Conservation (phyloP, 331 rosid genomes). For the Dryas integrifolia region DNA sequence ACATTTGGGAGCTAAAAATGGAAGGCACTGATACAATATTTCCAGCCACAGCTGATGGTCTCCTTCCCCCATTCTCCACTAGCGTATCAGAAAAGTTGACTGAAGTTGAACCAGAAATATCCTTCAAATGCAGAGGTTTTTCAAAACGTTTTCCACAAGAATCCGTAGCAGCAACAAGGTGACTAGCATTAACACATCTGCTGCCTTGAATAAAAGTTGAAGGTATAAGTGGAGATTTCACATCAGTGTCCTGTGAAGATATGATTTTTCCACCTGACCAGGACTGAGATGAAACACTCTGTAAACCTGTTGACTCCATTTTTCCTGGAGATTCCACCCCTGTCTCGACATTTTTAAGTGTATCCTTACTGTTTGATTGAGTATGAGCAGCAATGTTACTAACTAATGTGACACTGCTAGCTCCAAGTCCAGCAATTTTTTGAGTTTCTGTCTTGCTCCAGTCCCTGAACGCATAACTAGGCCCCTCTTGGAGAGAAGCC, state of each 20-base stretch:
- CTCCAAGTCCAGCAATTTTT: conserved; percentile 29
- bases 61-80: conserved; percentile 46
- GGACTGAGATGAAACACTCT: conserved; percentile 38
- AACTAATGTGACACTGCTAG: conserved; percentile 29
- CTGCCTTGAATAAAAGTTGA: conserved; percentile 34
- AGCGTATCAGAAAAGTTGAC: conserved; percentile 32
- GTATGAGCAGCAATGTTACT: conserved; percentile 25
- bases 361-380: conserved; percentile 32
- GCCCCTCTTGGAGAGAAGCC: conserved; percentile 25
- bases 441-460: conserved; percentile 30
- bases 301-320: conserved; percentile 34
- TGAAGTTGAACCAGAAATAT: conserved; percentile 28
- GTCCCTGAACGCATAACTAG: conserved; percentile 14
- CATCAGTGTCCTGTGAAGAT: conserved; percentile 24
- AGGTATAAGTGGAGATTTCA: conserved; percentile 32
- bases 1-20: conserved; percentile 35
- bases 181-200: conserved; percentile 35
- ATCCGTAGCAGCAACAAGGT: conserved; percentile 31
- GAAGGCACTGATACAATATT: conserved; percentile 50
- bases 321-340: conserved; percentile 25
- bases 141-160: conserved; percentile 28
- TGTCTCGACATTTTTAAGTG: conserved; percentile 30
- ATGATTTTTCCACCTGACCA: conserved; percentile 32
- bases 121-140: conserved; percentile 37
- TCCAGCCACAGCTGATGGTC: conserved; percentile 33